Base-by-base conservation (phyloP, 495 filamentous ascomycete genomes). In the Trichoderma asperelloides region DNA sequence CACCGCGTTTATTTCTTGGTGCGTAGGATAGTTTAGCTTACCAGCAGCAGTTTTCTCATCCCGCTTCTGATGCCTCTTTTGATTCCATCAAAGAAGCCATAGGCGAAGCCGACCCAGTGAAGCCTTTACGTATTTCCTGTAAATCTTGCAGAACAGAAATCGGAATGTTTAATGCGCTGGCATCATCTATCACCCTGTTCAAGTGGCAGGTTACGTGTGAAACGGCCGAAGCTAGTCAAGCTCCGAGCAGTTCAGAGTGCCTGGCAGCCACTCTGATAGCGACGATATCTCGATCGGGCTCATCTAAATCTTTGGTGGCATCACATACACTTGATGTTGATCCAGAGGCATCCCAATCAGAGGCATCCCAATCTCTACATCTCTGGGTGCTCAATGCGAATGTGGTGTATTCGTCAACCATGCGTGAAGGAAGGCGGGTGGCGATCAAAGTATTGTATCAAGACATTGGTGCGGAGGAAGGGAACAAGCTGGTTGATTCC, bases 321-420 rank as follows among this genome's bases (percentile, higher is more conserved):
- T 81, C 82, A 0, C 21, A 71, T 65, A 68, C 68, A 70, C 65
- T 45, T 37, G 67, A 27, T 65, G 63, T 18, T 62, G 51, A 8
- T 63, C 64, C n/a, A 65, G 28, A 30, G 67, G 18, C n/a, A 21
- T 30, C 41, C 66, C 28, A n/a, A 27, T 27, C n/a, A 16, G 66
- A 47, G 16, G 49, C 27, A 18, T 45, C 40, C 16, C 39, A 70
- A 37, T 70, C 79, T 28, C 70, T 82, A 39, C 76, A 85, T 62
- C 68, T 85, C 13, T 93, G 91, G 91, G 80, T 90, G 13, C 88
- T 93, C 69, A 92, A 88, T 67, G 83, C 84, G 23, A 82, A 88
- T 69, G 82, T 92, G 28, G 76, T 80, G 9, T 93, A 89, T 69
- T 85, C 81, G 21, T 82, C 84, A 0, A 78, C 75, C 39, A 69